Conservation (phyloP, 2,329 filamentous ascomycete genomes). For the Chalaropsis thielavioides region DNA sequence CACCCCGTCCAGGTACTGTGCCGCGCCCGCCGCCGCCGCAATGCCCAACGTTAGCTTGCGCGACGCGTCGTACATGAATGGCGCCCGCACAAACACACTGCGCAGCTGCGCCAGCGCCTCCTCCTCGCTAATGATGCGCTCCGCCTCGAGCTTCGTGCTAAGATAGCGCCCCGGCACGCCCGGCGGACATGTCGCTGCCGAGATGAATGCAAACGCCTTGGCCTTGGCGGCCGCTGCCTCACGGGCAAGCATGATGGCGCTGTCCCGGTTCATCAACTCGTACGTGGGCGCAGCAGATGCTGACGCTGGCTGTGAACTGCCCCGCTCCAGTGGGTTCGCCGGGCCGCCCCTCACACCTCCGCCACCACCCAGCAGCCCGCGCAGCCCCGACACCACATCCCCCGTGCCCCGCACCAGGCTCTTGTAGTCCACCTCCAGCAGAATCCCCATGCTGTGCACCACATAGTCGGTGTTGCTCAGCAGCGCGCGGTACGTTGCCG, state of each 20-base stretch:
- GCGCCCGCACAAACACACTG: conserved; percentile 67
- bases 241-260: conserved; percentile 66
- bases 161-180: conserved; percentile 78
- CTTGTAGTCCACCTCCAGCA: conserved; percentile 97
- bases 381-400: conserved; percentile 62
- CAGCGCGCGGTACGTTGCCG: conserved; percentile 61
- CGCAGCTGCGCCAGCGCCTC: conserved; percentile 44
- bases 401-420: conserved; percentile 72
- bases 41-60: conserved; percentile 72
- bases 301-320: not conserved
- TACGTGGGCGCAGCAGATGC: conserved; percentile 44
- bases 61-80: conserved; percentile 78
- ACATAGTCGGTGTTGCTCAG: conserved; percentile 69
- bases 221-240: conserved; percentile 53
- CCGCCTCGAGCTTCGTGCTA: conserved; percentile 79
- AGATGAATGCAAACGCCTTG: conserved; percentile 70
- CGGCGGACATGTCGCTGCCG: conserved; percentile 72
- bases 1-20: conserved; percentile 60
- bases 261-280: conserved; percentile 92
- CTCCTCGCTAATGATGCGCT: conserved; percentile 45
- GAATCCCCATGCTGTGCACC: conserved; percentile 88
- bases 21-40: conserved; percentile 61
- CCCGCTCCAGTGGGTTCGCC: conserved; percentile 50
- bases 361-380: conserved; percentile 48
- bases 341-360: conserved; percentile 22